These are phyloP conservation scores for Hansenula sp. DNA, from an alignment of 1,139 yeast genomes.

Conservation along the genomic window DNA sequence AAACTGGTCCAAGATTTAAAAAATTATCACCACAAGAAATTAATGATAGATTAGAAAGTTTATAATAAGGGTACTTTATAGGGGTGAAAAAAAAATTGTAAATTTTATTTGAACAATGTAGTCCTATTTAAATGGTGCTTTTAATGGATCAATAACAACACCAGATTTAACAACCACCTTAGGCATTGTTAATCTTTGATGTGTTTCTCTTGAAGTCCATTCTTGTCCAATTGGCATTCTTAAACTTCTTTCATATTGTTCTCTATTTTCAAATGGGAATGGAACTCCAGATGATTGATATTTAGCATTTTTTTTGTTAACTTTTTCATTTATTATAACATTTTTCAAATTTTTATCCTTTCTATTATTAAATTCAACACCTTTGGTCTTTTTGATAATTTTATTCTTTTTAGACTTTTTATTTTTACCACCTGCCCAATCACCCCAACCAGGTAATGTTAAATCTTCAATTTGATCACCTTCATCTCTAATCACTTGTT, in stretches of 20 bases:
- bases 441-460: constrained; percentile 95
- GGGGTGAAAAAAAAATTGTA: not conserved
- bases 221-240: constrained; percentile 98
- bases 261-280: constrained; percentile 87
- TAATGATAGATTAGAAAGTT: constrained; percentile 89
- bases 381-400: constrained; percentile 64
- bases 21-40: constrained; percentile 86
- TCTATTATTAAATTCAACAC: constrained; percentile 65
- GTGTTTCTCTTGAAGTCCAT: constrained; percentile 88
- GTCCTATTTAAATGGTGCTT: constrained; percentile 32
- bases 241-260: constrained; percentile 89
- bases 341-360: constrained; percentile 70
- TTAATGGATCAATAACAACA: constrained; percentile 84
- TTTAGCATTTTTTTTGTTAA: constrained; percentile 77
- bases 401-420: constrained; percentile 54
- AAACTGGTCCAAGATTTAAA: constrained; percentile 82
- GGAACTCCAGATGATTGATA: constrained; percentile 88
- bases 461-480: constrained; percentile 84
- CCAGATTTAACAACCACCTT: constrained; percentile 84
- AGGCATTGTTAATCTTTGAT: constrained; percentile 87
- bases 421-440: constrained; percentile 59
- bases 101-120: too few relatives aligned
- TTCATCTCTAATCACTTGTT: constrained; percentile 64
- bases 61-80: constrained; percentile 44
- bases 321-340: constrained; percentile 86